Percentiles rank a stretch among this genome's conserved stretches.
Conservation (phyloP, 768 basidiomycete genomes). For the Daedaleopsis nitida region DNA sequence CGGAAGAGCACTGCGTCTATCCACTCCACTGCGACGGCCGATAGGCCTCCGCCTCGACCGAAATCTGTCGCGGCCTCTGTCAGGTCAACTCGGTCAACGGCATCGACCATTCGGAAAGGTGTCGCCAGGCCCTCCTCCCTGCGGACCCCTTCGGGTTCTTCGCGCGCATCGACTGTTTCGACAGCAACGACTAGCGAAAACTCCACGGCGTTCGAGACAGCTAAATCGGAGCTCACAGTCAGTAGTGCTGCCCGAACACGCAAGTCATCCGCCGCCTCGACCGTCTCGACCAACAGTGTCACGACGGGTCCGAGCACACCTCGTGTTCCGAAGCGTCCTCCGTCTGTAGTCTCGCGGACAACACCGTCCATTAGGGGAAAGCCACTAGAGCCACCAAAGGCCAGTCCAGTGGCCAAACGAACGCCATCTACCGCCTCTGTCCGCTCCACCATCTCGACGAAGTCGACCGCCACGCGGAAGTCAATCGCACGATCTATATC, state of each 20-base stretch:
- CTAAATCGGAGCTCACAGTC: slow-evolving; percentile 39
- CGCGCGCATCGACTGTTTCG: slow-evolving; percentile 20
- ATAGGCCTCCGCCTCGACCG: slow-evolving; percentile 27
- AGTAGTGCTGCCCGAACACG: slow-evolving; percentile 35
- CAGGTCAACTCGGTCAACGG: slow-evolving; percentile 36
- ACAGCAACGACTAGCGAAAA: slow-evolving; percentile 38
- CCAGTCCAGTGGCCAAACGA: slow-evolving; percentile 21
- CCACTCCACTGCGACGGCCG: slow-evolving; percentile 13
- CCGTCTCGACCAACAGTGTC: slow-evolving; percentile 32
- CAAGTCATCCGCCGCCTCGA: slow-evolving; percentile 34
- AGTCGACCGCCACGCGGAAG: slow-evolving; percentile 16
- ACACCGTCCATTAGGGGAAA: slow-evolving; percentile 22
- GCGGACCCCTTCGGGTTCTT: slow-evolving; percentile 28
- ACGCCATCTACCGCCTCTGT: slow-evolving; percentile 32
- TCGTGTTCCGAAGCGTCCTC: slow-evolving; percentile 23
- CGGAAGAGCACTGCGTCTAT: slow-evolving; percentile 15
- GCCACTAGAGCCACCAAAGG: slow-evolving; percentile 18
- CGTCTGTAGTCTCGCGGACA: slow-evolving; percentile 27
- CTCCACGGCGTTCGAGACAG: slow-evolving; percentile 48
- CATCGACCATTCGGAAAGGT: slow-evolving; percentile 41
- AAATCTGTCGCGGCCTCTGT: slow-evolving; percentile 35
- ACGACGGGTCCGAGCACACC: slow-evolving; percentile 30
- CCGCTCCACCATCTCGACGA: slow-evolving; percentile 25
- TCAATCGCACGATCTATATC: slow-evolving; percentile 4
- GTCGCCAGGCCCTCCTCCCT: slow-evolving; percentile 27